These are phyloP conservation scores for Rutstroemia sp. DNA, from an alignment of 2,329 filamentous ascomycete genomes.

Conservation along the genomic window DNA sequence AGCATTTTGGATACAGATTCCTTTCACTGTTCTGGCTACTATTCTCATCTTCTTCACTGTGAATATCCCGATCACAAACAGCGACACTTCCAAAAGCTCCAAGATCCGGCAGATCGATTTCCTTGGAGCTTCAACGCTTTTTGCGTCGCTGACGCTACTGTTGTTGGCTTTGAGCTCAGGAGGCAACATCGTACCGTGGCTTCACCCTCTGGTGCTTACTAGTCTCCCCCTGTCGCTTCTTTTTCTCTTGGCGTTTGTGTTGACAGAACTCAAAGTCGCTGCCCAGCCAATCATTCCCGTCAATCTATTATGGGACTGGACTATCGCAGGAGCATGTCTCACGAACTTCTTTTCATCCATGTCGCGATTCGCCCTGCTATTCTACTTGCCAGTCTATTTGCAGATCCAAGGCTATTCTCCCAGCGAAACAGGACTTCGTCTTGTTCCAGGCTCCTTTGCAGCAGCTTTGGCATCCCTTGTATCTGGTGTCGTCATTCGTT, in stretches of 20 bases:
- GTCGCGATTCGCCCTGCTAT: slow-evolving; percentile 48
- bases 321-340: slow-evolving; percentile 58
- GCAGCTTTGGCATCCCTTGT: slow-evolving; percentile 53
- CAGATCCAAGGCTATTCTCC: slow-evolving; percentile 59
- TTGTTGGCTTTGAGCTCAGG: slow-evolving; percentile 59
- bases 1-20: neutral
- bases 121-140: slow-evolving; percentile 56
- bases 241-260: slow-evolving; percentile 28
- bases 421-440: slow-evolving; percentile 51
- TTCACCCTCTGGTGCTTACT: slow-evolving; percentile 45
- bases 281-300: slow-evolving; percentile 48
- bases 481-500: slow-evolving; percentile 58
- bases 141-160: slow-evolving; percentile 60
- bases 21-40: neutral
- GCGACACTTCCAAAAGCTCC: neutral
- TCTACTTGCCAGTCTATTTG: slow-evolving; percentile 71
- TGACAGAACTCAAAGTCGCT: slow-evolving; percentile 44
- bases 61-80: neutral
- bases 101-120: slow-evolving; percentile 58
- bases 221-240: neutral
- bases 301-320: slow-evolving; percentile 55
- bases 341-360: slow-evolving; percentile 65
- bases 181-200: slow-evolving; percentile 52
- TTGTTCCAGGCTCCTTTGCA: slow-evolving; percentile 57
- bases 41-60: neutral